phyloP scores from a whole-genome alignment of 768 basidiomycete species.

The Gymnopilus dilepis region DNA sequence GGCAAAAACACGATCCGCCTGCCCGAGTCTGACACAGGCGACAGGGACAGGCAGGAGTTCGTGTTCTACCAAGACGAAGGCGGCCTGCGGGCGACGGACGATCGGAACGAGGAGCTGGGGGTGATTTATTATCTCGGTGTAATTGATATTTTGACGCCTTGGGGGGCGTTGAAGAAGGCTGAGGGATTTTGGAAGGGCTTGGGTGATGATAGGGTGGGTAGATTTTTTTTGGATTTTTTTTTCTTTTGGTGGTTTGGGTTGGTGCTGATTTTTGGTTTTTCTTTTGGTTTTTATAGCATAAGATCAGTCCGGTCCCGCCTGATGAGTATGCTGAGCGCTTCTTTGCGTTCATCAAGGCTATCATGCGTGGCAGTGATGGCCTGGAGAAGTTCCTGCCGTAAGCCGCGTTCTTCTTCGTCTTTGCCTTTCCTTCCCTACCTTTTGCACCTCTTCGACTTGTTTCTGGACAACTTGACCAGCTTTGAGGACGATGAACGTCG shows the following conservation, averaged over 20 bases:
- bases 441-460: not conserved
- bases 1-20: conserved; percentile 52
- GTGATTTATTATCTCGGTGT: conserved; percentile 94
- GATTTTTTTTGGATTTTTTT: conserved; percentile 9
- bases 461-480: not conserved
- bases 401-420: not conserved
- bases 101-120: conserved; percentile 72
- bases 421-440: conserved; percentile 7
- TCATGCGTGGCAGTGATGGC: conserved; percentile 83
- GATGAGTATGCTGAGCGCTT: conserved; percentile 89
- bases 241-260: not conserved
- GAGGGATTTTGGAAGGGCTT: conserved; percentile 96
- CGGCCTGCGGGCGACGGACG: conserved; percentile 89
- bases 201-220: conserved; percentile 78
- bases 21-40: conserved; percentile 68
- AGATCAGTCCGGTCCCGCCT: conserved; percentile 93
- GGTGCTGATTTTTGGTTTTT: conserved; percentile 3
- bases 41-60: conserved; percentile 73
- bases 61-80: conserved; percentile 98
- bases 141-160: conserved; percentile 97
- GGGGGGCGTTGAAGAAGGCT: conserved; percentile 71
- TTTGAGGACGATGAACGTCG: not conserved
- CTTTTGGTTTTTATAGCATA: conserved; percentile 62
- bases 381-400: conserved; percentile 43
- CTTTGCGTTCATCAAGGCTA: conserved; percentile 82